Conservation (phyloP, 495 filamentous ascomycete species). For the Astrocystis sublimbata region DNA sequence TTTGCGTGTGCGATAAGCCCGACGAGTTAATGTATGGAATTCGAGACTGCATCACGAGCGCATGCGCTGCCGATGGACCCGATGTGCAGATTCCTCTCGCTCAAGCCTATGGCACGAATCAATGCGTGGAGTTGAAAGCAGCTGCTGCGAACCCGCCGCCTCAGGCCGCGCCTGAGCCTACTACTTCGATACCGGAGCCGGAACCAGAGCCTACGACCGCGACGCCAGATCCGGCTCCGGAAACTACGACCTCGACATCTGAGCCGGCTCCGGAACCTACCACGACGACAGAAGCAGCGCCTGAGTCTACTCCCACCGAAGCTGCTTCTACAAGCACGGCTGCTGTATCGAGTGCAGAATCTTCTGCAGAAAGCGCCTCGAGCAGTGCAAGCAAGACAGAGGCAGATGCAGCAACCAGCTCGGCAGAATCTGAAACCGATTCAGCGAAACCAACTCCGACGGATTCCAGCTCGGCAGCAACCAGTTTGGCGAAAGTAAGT, state of each 20-base stretch:
- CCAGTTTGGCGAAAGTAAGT: background rate
- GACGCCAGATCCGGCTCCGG: background rate
- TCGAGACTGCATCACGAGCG: constrained; percentile 28
- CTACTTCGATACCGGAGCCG: too few species aligned
- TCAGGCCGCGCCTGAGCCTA: too few species aligned
- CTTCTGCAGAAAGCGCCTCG: background rate
- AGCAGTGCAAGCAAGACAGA: background rate
- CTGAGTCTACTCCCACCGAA: constrained; percentile 7
- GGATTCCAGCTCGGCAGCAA: too few species aligned
- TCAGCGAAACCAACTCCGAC: too few species aligned
- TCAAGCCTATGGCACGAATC: constrained; percentile 20
- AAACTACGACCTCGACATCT: constrained; percentile 7
- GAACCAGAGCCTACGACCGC: too few species aligned
- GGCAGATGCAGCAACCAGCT: background rate
- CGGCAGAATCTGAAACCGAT: too few species aligned
- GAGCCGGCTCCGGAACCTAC: constrained; percentile 4
- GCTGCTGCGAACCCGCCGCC: too few species aligned
- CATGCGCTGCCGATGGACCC: constrained; percentile 18
- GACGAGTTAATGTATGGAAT: constrained; percentile 26
- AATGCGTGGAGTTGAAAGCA: constrained; percentile 40
- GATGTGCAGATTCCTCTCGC: constrained; percentile 24
- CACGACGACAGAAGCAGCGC: constrained; percentile 11
- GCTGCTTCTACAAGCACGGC: background rate
- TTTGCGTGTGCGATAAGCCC: constrained; percentile 30
- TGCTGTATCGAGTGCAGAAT: constrained; percentile 2